phyloP scores from a whole-genome alignment of 345 rosid genomes.

The Carallia pectinifolia region DNA sequence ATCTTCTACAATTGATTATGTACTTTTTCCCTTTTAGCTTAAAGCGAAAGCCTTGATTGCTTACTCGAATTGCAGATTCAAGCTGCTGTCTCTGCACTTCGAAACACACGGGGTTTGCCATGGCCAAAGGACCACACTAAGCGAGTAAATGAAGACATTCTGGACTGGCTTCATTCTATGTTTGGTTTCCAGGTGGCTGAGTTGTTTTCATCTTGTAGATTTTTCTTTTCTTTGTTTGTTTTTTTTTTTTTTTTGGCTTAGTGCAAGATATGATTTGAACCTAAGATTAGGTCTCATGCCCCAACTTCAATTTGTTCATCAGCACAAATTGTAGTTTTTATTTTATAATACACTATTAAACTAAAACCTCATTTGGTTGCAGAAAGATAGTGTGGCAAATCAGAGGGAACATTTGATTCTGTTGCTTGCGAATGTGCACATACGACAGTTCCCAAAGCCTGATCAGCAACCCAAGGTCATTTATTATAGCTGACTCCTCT shows the following conservation, averaged over 20 bases:
- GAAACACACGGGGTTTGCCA: conserved; percentile 96
- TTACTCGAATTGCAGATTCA: conserved; percentile 50
- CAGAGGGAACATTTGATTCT: conserved; percentile 64
- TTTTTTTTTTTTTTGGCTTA: too few relatives aligned
- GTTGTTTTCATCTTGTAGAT: background rate
- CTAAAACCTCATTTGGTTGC: conserved; percentile 5
- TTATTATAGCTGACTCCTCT: background rate
- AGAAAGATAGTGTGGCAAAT: conserved; percentile 58
- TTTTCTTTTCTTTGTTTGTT: background rate
- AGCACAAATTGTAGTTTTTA: background rate
- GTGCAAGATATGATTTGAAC: too few relatives aligned
- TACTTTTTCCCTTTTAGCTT: conserved; percentile 5
- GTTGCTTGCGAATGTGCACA: conserved; percentile 60
- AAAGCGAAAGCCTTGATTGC: background rate
- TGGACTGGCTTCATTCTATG: conserved; percentile 64
- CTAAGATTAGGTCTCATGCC: too few relatives aligned
- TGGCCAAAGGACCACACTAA: conserved; percentile 84
- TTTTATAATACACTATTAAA: background rate
- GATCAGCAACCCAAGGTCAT: conserved; percentile 53
- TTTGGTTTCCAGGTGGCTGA: conserved; percentile 60
- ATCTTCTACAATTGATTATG: conserved; percentile 4
- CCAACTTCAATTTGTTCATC: too few relatives aligned
- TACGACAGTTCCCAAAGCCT: conserved; percentile 50
- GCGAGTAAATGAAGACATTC: conserved; percentile 50
- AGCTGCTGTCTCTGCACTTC: conserved; percentile 93